phyloP scores from a whole-genome alignment of 805 yeast species.

The Lachancea cidri region DNA sequence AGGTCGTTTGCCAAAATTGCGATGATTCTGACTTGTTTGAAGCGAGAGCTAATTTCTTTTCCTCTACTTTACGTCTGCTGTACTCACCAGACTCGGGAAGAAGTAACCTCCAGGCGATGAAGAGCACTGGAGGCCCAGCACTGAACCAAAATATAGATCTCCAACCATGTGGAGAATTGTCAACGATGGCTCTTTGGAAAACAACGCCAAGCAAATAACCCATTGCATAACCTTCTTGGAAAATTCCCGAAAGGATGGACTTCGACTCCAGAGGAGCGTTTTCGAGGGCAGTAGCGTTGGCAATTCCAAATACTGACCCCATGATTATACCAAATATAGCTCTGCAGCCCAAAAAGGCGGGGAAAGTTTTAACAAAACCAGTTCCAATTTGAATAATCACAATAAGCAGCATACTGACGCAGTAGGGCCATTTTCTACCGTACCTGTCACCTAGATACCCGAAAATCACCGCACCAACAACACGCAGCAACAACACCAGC shows the following conservation, averaged over 20 bases:
- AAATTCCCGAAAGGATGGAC: constrained; percentile 58
- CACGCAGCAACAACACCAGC: constrained; percentile 62
- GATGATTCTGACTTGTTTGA: constrained; percentile 27
- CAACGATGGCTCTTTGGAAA: constrained; percentile 58
- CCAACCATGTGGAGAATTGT: constrained; percentile 51
- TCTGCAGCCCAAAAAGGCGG: constrained; percentile 55
- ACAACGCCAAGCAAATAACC: constrained; percentile 64
- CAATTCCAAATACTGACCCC: constrained; percentile 68
- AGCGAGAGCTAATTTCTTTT: constrained; percentile 26
- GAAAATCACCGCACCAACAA: constrained; percentile 64
- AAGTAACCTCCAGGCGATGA: constrained; percentile 38
- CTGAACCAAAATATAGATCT: constrained; percentile 65
- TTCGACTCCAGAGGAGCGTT: constrained; percentile 56
- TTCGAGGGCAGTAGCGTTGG: constrained; percentile 61
- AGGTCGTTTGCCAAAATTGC: constrained; percentile 32
- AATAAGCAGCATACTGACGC: constrained; percentile 47
- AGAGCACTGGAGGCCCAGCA: constrained; percentile 48
- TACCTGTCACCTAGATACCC: constrained; percentile 56
- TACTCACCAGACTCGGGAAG: constrained; percentile 53
- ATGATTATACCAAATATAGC: constrained; percentile 63
- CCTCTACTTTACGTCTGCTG: constrained; percentile 35
- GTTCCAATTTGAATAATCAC: constrained; percentile 57
- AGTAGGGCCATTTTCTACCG: constrained; percentile 66
- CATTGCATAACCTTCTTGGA: constrained; percentile 77
- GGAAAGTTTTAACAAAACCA: constrained; percentile 56